phyloP scores from a whole-genome alignment of 73 alveolate genomes.

The Loxodes magnus region DNA sequence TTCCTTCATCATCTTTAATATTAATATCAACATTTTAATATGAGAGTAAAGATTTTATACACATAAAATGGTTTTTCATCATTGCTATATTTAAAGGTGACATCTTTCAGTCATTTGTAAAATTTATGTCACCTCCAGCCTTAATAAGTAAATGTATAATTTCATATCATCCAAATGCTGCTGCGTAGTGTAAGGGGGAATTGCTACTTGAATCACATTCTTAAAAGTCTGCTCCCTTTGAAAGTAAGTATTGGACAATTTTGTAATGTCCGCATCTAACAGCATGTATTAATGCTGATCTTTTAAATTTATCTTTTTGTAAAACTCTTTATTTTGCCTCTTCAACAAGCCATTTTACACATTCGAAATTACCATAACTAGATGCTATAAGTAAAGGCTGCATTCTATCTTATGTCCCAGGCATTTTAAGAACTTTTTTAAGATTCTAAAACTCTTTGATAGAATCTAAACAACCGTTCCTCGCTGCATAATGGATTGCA shows the following conservation, averaged over 20 bases:
- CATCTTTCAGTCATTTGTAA: conserved; percentile 80
- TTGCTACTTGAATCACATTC: conserved; percentile 80
- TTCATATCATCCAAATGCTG: conserved; percentile 84
- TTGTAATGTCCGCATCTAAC: conserved; percentile 77
- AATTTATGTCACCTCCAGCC: conserved; percentile 91
- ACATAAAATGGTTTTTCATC: conserved; percentile 71
- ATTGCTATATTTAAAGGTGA: conserved; percentile 86
- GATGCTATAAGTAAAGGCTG: conserved; percentile 87
- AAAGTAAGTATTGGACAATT: conserved; percentile 53
- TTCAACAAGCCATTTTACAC: conserved; percentile 62
- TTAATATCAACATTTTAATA: conserved; percentile 68
- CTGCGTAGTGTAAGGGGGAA: conserved; percentile 91
- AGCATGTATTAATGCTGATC: conserved; percentile 85
- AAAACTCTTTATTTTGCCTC: conserved; percentile 70
- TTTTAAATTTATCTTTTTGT: conserved; percentile 72
- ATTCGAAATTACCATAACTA: conserved; percentile 68
- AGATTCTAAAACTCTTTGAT: conserved; percentile 65
- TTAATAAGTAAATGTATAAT: conserved; percentile 58
- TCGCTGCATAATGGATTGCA: conserved; percentile 86
- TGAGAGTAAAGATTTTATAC: conserved; percentile 68
- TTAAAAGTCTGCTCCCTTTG: conserved; percentile 78
- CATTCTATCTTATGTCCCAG: conserved; percentile 57
- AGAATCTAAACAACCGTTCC: conserved; percentile 63
- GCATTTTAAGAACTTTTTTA: conserved; percentile 54
- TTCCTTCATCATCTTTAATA: conserved; percentile 86